Percentiles rank a stretch among this genome's conserved stretches.
These are phyloP conservation scores for Ricinus communis DNA, from an alignment of 345 rosid species.

Conservation along the genomic window DNA sequence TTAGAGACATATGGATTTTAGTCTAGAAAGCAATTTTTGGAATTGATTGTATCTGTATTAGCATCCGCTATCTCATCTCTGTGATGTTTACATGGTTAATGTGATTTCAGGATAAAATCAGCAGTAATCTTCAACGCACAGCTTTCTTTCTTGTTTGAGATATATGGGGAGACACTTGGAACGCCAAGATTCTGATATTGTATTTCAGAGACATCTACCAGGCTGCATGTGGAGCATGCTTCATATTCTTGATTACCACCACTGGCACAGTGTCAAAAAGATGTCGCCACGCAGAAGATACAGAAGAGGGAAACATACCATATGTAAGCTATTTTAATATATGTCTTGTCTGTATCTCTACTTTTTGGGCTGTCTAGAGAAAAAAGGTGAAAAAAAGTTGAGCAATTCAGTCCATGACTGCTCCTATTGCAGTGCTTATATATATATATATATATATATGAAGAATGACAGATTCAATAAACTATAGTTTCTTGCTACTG, in stretches of 20 bases:
- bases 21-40: not conserved
- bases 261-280: slow-evolving; percentile 42
- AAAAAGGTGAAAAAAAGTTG: no score
- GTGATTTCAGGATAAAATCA: slow-evolving; percentile 4
- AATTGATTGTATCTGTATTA: no score
- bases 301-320: slow-evolving; percentile 32
- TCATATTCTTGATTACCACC: slow-evolving; percentile 58
- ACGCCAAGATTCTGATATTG: slow-evolving; percentile 30
- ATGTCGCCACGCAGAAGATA: slow-evolving; percentile 29
- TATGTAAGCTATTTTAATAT: slow-evolving; percentile 38
- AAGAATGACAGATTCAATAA: no score
- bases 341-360: slow-evolving; percentile 7
- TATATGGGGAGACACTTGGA: slow-evolving; percentile 49
- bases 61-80: no score
- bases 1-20: not conserved
- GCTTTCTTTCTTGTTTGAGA: not conserved
- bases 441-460: no score
- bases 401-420: no score
- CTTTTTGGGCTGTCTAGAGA: not conserved
- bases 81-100: not conserved
- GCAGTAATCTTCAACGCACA: not conserved
- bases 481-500: no score
- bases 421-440: no score
- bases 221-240: slow-evolving; percentile 61
- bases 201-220: slow-evolving; percentile 40